phyloP scores from a whole-genome alignment of 164 flowering plant genomes.

The Umbilicus rupestris region DNA sequence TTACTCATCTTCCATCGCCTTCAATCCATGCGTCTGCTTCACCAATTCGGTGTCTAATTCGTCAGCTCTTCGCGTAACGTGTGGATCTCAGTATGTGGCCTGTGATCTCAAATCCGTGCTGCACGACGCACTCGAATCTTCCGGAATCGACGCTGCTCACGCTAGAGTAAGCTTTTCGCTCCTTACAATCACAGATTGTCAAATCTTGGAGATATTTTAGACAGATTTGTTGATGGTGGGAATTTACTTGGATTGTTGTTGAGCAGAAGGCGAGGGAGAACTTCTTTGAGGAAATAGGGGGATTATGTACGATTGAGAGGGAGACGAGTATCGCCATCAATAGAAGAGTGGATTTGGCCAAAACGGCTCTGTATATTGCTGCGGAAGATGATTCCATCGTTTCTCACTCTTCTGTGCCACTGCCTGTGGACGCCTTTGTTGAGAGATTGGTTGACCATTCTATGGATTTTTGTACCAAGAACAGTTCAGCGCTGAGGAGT shows the following conservation, averaged over 20 bases:
- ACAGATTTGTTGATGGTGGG: background rate
- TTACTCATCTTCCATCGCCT: constrained; percentile 8
- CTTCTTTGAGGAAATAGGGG: constrained; percentile 35
- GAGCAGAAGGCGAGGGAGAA: constrained; percentile 57
- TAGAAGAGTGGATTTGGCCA: constrained; percentile 53
- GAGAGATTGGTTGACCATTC: constrained; percentile 58
- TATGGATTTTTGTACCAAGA: constrained; percentile 47
- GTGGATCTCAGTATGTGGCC: constrained; percentile 12
- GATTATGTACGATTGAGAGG: constrained; percentile 52
- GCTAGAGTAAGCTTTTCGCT: constrained; percentile 33
- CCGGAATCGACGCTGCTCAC: constrained; percentile 44
- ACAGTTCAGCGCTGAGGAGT: constrained; percentile 32
- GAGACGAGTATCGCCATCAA: constrained; percentile 67
- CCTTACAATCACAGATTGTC: background rate
- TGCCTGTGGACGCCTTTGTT: constrained; percentile 65
- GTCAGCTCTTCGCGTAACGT: constrained; percentile 14
- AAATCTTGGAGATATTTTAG: background rate
- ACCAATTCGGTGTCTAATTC: constrained; percentile 9
- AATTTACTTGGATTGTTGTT: background rate
- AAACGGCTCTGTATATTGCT: constrained; percentile 57
- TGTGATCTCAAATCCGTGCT: constrained; percentile 36
- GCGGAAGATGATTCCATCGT: constrained; percentile 82
- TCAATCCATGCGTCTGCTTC: constrained; percentile 10
- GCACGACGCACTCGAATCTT: constrained; percentile 56
- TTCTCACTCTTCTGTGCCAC: constrained; percentile 74